These are phyloP conservation scores for Gracilaria domingensis DNA, from an alignment of 23 red algal species.

Conservation along the genomic window DNA sequence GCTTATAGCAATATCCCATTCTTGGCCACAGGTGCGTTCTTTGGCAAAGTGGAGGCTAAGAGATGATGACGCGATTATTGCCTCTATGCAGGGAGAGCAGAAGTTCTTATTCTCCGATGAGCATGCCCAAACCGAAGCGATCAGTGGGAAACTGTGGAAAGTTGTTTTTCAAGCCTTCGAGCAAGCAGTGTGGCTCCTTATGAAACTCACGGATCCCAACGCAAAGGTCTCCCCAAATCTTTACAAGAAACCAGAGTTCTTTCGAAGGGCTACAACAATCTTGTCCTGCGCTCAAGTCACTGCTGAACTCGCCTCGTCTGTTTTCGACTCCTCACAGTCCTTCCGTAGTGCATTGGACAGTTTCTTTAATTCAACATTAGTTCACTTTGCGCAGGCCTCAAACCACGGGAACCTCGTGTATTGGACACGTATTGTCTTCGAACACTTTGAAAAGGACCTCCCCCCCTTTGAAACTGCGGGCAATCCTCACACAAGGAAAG, in stretches of 20 bases:
- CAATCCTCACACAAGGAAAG: not conserved
- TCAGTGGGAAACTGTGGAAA: conserved; percentile 14
- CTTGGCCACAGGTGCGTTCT: not conserved
- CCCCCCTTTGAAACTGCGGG: not conserved
- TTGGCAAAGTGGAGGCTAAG: not conserved
- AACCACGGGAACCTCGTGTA: not conserved
- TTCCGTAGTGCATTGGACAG: not conserved
- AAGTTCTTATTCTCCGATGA: conserved; percentile 10
- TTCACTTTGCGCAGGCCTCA: conserved; percentile 13
- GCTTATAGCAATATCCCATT: not conserved
- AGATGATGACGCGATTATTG: not conserved
- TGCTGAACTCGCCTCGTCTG: not conserved
- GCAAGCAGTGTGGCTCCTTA: conserved; percentile 10
- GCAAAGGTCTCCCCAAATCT: not conserved
- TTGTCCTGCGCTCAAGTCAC: conserved; percentile 24
- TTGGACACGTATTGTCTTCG: conserved; percentile 22
- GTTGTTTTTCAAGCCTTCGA: conserved; percentile 20
- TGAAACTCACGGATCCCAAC: not conserved
- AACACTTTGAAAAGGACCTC: conserved; percentile 31
- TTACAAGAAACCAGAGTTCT: conserved; percentile 1
- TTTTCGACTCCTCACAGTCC: not conserved
- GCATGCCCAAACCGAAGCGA: no score
- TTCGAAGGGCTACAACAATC: conserved; percentile 29
- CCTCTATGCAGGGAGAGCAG: conserved; percentile 8
- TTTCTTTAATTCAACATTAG: not conserved